phyloP scores from a whole-genome alignment of 176 grass and related monocot species.

The Triticum turgidum region DNA sequence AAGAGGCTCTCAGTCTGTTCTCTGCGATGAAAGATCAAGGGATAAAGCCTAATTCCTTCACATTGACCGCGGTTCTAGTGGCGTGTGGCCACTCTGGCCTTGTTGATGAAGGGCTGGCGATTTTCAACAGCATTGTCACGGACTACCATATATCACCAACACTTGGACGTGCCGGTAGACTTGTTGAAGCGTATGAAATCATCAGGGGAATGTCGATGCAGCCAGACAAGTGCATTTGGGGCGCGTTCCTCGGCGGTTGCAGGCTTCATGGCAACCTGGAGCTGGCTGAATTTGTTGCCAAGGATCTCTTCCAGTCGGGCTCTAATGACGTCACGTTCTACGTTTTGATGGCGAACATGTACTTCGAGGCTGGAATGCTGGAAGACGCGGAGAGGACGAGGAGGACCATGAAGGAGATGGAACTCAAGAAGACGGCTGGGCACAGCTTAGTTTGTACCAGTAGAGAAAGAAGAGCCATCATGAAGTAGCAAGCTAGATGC shows the following conservation, averaged over 20 bases:
- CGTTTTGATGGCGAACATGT: conserved; percentile 57
- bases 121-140: conserved; percentile 64
- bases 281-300: conserved; percentile 49
- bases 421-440: conserved; percentile 56
- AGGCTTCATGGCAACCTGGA: conserved; percentile 57
- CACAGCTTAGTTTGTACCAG: conserved; percentile 29
- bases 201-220: conserved; percentile 56
- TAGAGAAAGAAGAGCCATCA: conserved; percentile 19
- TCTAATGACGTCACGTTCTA: conserved; percentile 44
- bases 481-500: conserved; percentile 19
- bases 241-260: conserved; percentile 59
- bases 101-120: conserved; percentile 59
- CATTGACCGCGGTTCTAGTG: conserved; percentile 65
- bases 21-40: conserved; percentile 47
- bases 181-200: conserved; percentile 66
- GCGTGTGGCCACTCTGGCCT: conserved; percentile 69
- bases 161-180: conserved; percentile 55
- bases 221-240: conserved; percentile 69
- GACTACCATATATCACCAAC: conserved; percentile 42
- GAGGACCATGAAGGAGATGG: conserved; percentile 45
- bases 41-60: conserved; percentile 69
- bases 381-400: conserved; percentile 56
- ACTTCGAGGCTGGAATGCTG: conserved; percentile 49
- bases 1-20: conserved; percentile 66
- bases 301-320: conserved; percentile 41